Evolutionary conservation across 169 alveolate genomes (phyloP).

Genomic region (Plasmodium cynomolgi): DNA sequence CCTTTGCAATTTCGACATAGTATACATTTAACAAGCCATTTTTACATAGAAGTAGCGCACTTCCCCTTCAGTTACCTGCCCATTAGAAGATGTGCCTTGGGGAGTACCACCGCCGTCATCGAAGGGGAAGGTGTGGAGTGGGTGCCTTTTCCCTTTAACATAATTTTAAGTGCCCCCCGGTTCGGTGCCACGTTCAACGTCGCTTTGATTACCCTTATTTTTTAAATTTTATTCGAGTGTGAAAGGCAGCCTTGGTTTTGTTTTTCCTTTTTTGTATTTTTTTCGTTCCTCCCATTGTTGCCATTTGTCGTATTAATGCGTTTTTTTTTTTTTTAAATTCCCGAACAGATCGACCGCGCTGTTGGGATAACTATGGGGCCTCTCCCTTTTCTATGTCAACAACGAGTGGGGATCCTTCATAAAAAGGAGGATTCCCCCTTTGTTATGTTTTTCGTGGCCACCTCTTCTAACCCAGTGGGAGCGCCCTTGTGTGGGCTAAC

Average conservation of each 20-base stretch:
- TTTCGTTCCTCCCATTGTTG: background rate
- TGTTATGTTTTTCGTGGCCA: background rate
- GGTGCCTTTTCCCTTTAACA: background rate
- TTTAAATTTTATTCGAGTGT: background rate
- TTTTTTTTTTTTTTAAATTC: background rate
- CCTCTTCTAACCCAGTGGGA: background rate
- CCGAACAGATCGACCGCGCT: background rate
- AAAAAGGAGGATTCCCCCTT: background rate
- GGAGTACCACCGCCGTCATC: background rate
- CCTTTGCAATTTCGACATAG: background rate
- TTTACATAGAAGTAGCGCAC: background rate
- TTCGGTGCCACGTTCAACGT: background rate
- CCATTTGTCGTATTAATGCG: background rate
- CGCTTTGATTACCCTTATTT: background rate
- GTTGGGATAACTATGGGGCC: background rate
- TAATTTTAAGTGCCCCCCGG: background rate
- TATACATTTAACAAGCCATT: background rate
- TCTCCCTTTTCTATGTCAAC: background rate
- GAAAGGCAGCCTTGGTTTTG: background rate
- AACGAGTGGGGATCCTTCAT: background rate
- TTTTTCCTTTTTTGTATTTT: background rate
- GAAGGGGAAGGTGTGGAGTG: background rate
- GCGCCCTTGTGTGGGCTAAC: background rate
- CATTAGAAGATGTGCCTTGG: background rate
- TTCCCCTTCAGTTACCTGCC: background rate